Conservation (phyloP, 345 rosid species). For the Passiflora organensis region DNA sequence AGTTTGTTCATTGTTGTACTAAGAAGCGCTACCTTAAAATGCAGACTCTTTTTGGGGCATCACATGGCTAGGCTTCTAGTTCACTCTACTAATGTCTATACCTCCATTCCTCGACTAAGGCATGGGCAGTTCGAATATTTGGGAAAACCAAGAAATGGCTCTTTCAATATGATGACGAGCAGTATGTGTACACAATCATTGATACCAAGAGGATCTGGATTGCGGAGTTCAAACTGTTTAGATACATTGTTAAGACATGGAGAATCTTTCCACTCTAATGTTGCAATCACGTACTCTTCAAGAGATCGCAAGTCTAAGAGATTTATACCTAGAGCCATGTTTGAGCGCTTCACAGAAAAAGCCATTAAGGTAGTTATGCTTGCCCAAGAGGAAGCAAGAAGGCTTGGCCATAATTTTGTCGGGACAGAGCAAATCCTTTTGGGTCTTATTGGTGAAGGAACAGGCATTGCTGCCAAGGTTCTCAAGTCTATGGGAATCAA, state of each 20-base stretch:
- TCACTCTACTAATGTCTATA: constrained; percentile 40
- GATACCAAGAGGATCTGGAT: constrained; percentile 45
- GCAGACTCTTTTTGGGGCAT: constrained; percentile 36
- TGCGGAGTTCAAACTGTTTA: constrained; percentile 47
- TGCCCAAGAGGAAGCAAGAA: constrained; percentile 93
- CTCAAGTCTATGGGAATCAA: constrained; percentile 96
- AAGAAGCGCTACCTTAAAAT: constrained; percentile 1
- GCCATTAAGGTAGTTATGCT: constrained; percentile 95
- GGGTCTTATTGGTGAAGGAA: constrained; percentile 92
- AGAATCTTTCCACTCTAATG: constrained; percentile 41
- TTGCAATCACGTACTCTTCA: constrained; percentile 33
- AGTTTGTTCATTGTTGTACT: too few relatives aligned
- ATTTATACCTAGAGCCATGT: constrained; percentile 66
- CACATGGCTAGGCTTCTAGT: constrained; percentile 68
- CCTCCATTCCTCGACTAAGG: constrained; percentile 35
- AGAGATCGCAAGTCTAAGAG: constrained; percentile 45
- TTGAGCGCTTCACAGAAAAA: constrained; percentile 92
- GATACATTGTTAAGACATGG: constrained; percentile 32
- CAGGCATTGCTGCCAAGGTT: constrained; percentile 94
- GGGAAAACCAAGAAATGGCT: constrained; percentile 36
- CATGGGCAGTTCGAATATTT: constrained; percentile 36
- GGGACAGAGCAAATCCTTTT: constrained; percentile 91
- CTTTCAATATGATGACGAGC: constrained; percentile 41
- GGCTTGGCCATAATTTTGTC: constrained; percentile 96
- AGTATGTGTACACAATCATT: constrained; percentile 28